Evolutionary conservation across 2,329 filamentous ascomycete species (phyloP), one percentile per base, ranked within the genome.

Genomic region (Pseudogymnoascus sp.): DNA sequence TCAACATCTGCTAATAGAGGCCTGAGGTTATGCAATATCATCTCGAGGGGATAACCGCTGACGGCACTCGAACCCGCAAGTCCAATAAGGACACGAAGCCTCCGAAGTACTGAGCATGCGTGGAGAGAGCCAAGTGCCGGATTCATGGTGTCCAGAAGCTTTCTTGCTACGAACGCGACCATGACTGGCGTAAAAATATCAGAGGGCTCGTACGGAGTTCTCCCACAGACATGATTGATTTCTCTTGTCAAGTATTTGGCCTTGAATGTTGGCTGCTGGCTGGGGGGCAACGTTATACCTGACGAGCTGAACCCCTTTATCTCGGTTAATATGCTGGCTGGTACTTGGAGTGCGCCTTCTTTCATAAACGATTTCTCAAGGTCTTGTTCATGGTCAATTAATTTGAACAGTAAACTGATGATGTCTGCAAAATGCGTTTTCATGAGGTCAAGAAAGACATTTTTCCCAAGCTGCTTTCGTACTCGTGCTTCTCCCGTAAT

Each of bases 181-280:
- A 93, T 77, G 3, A 89, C 82, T 5, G 91, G 84, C 0, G 87
- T 90, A 90, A 91, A 96, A 11, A 96, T 80, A 4, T 75, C 81
- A 61, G 77, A 76, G 40, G 86, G 76, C 56, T 91, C 84, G 68
- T 86, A 86, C 18, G 85, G 83, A 1, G 87, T 88, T 53, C 88
- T 83, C 67, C 84, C 84, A 71, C 90, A 96, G n/a, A 97, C 77
- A 63, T 91, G 85, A 12, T 89, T 82, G 21, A 97, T 81, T 70
- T 95, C 87, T 65, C 88, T 84, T 9, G 88, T 78, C 3, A 99
- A 80, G 69, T 88, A 89, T 68, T 88, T 91, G 28, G 88, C 87
- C 68, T 84, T 88, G 76, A 97, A 97, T 62, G 86, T 87, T 2
- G 95, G 95, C 70, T 97, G 93, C 68, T 96, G 92, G 63, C 88